Evolutionary conservation across 208 protist species (phyloP).

Genomic region (Acanthamoeba healyi): DNA sequence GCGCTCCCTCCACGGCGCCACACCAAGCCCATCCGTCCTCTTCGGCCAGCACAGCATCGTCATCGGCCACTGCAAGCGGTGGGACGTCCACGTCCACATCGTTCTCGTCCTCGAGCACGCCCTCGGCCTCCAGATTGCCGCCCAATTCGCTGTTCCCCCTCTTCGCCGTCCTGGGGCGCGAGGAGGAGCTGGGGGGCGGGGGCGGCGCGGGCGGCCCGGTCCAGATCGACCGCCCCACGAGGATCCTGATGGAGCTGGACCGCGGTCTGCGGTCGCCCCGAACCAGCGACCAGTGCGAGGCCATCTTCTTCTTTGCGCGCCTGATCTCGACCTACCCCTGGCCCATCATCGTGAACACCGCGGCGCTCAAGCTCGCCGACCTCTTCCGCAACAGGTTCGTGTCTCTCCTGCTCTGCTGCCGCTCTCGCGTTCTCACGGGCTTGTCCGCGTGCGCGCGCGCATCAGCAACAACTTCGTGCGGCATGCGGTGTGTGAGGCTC

Average conservation of each 20-base stretch:
- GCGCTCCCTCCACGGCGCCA: neutral
- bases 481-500: neutral
- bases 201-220: neutral
- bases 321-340: conserved; percentile 65
- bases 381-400: conserved; percentile 63
- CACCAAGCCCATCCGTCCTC: neutral
- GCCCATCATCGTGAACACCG: conserved; percentile 65
- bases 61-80: neutral
- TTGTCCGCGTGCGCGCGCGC: neutral
- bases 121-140: neutral
- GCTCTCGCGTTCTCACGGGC: neutral
- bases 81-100: neutral
- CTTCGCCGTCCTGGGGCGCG: neutral
- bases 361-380: conserved; percentile 67
- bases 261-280: conserved; percentile 37
- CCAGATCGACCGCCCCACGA: neutral
- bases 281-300: conserved; percentile 57
- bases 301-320: conserved; percentile 63
- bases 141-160: conserved; percentile 72
- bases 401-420: neutral
- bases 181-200: conserved; percentile 7
- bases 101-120: neutral
- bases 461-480: conserved; percentile 68
- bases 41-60: neutral
- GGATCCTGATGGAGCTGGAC: conserved; percentile 62